Evolutionary conservation across 2,329 filamentous ascomycete species (phyloP), one percentile per base, ranked within the genome.

Genomic region (Xylaria arbuscula): DNA sequence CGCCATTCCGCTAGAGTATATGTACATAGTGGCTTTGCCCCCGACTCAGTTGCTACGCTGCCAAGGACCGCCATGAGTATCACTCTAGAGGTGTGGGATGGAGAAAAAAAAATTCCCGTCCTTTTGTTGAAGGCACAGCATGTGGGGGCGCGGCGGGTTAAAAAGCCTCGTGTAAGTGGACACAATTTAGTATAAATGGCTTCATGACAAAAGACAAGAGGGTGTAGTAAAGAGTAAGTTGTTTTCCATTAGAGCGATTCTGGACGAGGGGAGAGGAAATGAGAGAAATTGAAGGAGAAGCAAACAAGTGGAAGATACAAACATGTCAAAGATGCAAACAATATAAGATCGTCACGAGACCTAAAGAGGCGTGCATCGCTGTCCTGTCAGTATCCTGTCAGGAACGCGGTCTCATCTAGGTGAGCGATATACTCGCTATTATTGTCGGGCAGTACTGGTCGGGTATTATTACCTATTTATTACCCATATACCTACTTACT

Each of bases 121-220:
- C 5, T 8, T 1, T 19, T 36, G 17, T 32, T 19, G 28, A 28
- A 34, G 8, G 51, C 22, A 22, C 38, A n/a, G 22, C 8, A 28
- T 24, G 22, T 45, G 38, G 55, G 38, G 38, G 5, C 28, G 5
- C 28, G 28, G 28, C 28, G 53, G 38, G 38, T 54, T 19, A 15
- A 9, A 40, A 24, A 17, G n/a, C 9, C 38, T 57, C 55, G 55
- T 45, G 55, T 57, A 57, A 57, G 36, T 7, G 54, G 54, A 11
- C 9, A 45, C 38, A 45, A 2, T 45, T 10, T 22, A 57, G 38
- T 57, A 11, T 19, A 22, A 57, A 24, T 57, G 24, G 19, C 24
- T 28, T 28, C 5, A 28, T 3, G 28, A 42, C 24, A 22, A 28
- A 32, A 57, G 38, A 57, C 36, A 47, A 57, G 15, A 22, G 22